Evolutionary conservation across 2,329 filamentous ascomycete species (phyloP).

Genomic region (Neonectria hederae): DNA sequence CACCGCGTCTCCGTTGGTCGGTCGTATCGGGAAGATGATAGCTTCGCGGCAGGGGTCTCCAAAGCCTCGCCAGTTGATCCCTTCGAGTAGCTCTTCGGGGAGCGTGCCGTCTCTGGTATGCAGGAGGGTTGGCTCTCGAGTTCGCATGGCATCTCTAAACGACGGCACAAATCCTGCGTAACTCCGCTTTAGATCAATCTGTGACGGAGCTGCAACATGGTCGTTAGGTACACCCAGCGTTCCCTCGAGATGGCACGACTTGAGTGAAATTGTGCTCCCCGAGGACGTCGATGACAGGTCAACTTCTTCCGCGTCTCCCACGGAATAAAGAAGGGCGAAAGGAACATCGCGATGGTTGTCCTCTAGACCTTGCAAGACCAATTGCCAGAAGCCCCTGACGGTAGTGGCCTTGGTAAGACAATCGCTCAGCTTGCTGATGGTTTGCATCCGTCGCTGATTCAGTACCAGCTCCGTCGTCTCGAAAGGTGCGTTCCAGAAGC

Average conservation of each 20-base stretch:
- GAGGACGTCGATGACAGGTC: conserved; percentile 48
- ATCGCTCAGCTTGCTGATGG: conserved; percentile 47
- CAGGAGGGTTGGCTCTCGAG: conserved; percentile 48
- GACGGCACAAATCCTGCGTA: conserved; percentile 48
- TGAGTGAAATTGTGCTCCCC: conserved; percentile 48
- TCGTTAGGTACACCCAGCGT: conserved; percentile 47
- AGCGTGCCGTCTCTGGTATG: conserved; percentile 60
- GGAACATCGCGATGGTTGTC: conserved; percentile 51
- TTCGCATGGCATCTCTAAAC: conserved; percentile 51
- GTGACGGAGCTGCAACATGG: conserved; percentile 45
- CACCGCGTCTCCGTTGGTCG: conserved; percentile 68
- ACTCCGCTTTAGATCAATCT: conserved; percentile 49
- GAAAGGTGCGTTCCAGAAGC: conserved; percentile 53
- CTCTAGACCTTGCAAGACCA: conserved; percentile 45
- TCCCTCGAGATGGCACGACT: conserved; percentile 49
- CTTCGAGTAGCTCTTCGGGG: conserved; percentile 65
- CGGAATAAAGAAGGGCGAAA: conserved; percentile 53
- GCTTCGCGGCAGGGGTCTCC: conserved; percentile 68
- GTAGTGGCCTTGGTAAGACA: conserved; percentile 44
- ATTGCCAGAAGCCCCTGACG: conserved; percentile 48
- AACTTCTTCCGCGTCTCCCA: conserved; percentile 49
- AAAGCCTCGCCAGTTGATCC: conserved; percentile 68
- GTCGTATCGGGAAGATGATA: conserved; percentile 73
- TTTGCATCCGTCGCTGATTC: conserved; percentile 46
- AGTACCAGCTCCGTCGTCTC: conserved; percentile 50